Conservation (phyloP, 2,329 filamentous ascomycete genomes). For the Exserohilum rostratum region DNA sequence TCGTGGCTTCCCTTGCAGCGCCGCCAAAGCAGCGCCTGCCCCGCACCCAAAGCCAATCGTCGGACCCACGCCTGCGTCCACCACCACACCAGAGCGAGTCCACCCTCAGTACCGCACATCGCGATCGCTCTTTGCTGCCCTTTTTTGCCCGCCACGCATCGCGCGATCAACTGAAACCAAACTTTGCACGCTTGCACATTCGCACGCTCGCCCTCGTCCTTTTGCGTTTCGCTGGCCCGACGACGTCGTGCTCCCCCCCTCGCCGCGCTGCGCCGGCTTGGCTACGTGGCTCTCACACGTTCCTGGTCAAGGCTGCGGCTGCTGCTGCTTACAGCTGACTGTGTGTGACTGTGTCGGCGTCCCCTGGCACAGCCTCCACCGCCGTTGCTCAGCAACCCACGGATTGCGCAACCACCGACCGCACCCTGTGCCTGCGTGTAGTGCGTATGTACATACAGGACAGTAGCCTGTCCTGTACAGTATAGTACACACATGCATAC, state of each 20-base stretch:
- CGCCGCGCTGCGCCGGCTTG: neutral
- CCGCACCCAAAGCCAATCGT: too few relatives aligned
- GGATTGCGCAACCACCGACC: neutral
- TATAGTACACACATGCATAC: neutral
- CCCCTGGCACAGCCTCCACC: neutral
- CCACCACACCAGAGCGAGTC: too few relatives aligned
- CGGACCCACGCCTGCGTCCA: neutral
- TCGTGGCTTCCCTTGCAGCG: slow-evolving; percentile 2
- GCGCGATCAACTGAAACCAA: neutral
- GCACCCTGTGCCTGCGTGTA: neutral
- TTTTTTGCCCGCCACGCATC: neutral
- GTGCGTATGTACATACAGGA: too few relatives aligned
- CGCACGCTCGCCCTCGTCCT: neutral
- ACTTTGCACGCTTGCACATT: too few relatives aligned
- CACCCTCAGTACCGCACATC: neutral
- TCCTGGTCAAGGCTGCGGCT: too few relatives aligned
- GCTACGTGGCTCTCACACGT: neutral
- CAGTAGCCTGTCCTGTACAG: too few relatives aligned
- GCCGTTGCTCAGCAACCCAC: slow-evolving; percentile 1
- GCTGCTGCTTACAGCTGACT: neutral
- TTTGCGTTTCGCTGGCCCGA: neutral
- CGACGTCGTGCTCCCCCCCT: neutral
- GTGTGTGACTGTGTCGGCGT: neutral
- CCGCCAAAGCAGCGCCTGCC: neutral
- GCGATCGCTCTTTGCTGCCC: neutral